Evolutionary conservation across 2,329 filamentous ascomycete genomes (phyloP).

Genomic region (Cladosporium sp.): DNA sequence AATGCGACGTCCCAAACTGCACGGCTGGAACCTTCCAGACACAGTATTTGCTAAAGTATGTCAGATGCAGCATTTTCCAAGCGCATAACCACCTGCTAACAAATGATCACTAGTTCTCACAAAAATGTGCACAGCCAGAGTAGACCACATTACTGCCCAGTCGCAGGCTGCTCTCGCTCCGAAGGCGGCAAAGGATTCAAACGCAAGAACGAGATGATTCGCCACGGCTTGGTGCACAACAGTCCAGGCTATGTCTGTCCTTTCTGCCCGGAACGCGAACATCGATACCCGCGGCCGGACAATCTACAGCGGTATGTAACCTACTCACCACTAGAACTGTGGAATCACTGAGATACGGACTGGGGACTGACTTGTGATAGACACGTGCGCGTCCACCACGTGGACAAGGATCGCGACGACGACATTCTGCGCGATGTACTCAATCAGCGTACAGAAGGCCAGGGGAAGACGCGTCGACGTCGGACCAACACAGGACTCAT

Average conservation of each 20-base stretch:
- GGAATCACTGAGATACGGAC: neutral
- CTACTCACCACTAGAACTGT: neutral
- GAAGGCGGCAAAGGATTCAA: constrained; percentile 68
- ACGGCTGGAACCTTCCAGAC: constrained; percentile 75
- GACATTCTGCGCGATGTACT: constrained; percentile 78
- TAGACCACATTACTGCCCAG: constrained; percentile 65
- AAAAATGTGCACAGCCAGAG: constrained; percentile 67
- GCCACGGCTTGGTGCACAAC: constrained; percentile 85
- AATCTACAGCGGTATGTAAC: constrained; percentile 81
- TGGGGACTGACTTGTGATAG: constrained; percentile 48
- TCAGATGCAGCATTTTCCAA: neutral
- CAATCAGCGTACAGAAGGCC: constrained; percentile 80
- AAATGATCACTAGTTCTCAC: constrained; percentile 59
- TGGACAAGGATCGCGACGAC: constrained; percentile 88
- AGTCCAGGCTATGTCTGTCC: constrained; percentile 95
- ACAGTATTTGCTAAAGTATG: constrained; percentile 71
- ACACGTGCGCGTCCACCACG: constrained; percentile 90
- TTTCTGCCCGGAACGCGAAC: constrained; percentile 90
- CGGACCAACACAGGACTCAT: constrained; percentile 44
- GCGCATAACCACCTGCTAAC: constrained; percentile 9
- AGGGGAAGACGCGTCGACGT: constrained; percentile 75
- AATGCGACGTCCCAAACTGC: constrained; percentile 66
- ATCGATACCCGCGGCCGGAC: constrained; percentile 92
- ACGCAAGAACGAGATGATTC: constrained; percentile 70
- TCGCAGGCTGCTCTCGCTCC: constrained; percentile 59